Evolutionary conservation across 306 rosid genomes (phyloP).

Genomic region (Castanea crenata): DNA sequence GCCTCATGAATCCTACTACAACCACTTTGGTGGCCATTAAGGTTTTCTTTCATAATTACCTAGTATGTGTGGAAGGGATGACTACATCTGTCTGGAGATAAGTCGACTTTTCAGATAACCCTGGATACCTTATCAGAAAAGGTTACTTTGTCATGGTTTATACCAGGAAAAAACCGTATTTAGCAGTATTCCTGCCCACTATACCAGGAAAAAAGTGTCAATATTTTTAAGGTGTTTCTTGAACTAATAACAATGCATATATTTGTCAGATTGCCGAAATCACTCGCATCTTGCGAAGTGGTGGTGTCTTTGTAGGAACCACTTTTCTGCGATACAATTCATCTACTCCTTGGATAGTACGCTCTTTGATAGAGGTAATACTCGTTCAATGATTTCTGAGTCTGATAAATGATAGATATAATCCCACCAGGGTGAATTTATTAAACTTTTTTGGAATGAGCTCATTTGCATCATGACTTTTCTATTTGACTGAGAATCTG

Average conservation of each 20-base stretch:
- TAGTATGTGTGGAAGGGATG: neutral
- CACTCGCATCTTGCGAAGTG: slow-evolving; percentile 70
- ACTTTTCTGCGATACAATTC: slow-evolving; percentile 75
- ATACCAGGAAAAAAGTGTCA: neutral
- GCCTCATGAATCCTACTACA: neutral
- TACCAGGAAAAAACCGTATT: neutral
- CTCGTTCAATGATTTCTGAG: neutral
- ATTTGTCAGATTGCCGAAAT: slow-evolving; percentile 68
- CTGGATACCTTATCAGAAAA: neutral
- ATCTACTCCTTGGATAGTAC: slow-evolving; percentile 54
- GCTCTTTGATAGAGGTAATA: slow-evolving; percentile 61
- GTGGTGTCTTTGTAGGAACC: slow-evolving; percentile 87
- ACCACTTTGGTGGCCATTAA: neutral
- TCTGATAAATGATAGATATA: slow-evolving; percentile 2
- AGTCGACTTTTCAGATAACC: neutral
- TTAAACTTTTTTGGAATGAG: neutral
- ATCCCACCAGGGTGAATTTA: slow-evolving; percentile 3
- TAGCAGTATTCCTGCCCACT: neutral
- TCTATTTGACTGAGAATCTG: neutral
- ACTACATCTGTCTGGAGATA: neutral
- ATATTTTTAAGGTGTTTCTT: neutral
- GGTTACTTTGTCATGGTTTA: neutral
- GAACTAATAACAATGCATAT: slow-evolving; percentile 16
- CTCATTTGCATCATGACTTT: neutral
- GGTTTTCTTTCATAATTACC: neutral